Base-by-base conservation (phyloP, 2,329 filamentous ascomycete genomes). In the Monosporascus cannonballus region DNA sequence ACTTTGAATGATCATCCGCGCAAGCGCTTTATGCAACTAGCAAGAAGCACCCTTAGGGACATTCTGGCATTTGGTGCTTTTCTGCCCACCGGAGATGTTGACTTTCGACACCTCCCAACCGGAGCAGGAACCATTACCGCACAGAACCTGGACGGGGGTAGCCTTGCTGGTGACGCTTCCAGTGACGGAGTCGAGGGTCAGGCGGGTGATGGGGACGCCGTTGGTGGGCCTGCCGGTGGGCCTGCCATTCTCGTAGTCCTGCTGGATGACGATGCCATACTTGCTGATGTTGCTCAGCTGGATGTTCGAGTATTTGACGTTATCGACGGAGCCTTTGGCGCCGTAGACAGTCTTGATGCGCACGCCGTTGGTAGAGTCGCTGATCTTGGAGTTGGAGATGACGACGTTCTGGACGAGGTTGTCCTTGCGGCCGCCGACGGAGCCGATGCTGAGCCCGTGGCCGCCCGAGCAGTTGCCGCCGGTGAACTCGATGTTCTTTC, bases 41-140 rank as follows among this genome's bases (percentile, higher is more conserved):
- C 63, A 65, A 36, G 61, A 59, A 48, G 60, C 59, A 7, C 57
- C 54, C 9, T 51, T 49, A 2, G 64, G 64, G 7, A 64, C 48
- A 41, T 64, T 90, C 51, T 89, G 82, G 83, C 77, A 80, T 38
- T 72, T 86, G 51, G 84, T 86, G 53, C 77, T 60, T 25, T 54
- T 54, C 62, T 67, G 63, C 34, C 76, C 75, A 4, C 71, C 71
- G 0, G 64, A 67, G 4, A 75, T 59, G 6, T 54, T 63, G 17
- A 73, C 70, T 5, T 57, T 63, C 1, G 53, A 58, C 69, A 69
- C 73, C 6, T 56, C 63, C 69, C 70, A 74, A 46, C 60, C 57
- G 15, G 63, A 62, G 57, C 71, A 74, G 8, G 66, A 65, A 1
- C 66, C 67, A 22, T 62, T 55, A 30, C 66, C 71, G 48, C 71